These are phyloP conservation scores for Trichoderma orchidacearum DNA, from an alignment of 495 filamentous ascomycete species.

Conservation along the genomic window DNA sequence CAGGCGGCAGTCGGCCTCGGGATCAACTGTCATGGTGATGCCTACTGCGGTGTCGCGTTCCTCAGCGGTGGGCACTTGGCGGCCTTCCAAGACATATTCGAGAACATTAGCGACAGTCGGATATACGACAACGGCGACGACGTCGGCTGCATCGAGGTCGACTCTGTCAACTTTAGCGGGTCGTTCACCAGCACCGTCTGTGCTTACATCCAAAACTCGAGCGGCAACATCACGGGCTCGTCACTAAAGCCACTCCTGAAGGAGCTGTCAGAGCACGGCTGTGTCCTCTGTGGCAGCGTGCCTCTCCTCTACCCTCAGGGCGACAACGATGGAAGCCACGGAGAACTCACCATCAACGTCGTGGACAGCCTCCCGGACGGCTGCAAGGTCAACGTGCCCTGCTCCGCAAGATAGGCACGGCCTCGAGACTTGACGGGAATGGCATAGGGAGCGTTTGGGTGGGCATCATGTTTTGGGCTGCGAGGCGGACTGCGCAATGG, in stretches of 20 bases:
- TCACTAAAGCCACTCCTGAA: background rate
- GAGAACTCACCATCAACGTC: background rate
- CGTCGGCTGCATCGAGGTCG: background rate
- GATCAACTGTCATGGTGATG: background rate
- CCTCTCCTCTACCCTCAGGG: background rate
- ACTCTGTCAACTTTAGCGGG: background rate
- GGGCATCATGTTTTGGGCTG: background rate
- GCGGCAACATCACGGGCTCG: background rate
- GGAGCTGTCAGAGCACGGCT: background rate
- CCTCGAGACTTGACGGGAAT: background rate
- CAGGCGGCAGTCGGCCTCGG: background rate
- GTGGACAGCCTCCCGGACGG: background rate
- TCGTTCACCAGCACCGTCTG: background rate
- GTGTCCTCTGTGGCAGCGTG: background rate
- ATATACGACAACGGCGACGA: background rate
- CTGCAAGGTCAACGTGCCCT: background rate
- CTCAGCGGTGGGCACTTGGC: background rate
- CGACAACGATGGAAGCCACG: background rate
- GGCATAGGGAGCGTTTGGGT: too few relatives aligned
- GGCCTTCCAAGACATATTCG: background rate
- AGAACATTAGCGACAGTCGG: background rate
- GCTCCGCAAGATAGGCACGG: background rate
- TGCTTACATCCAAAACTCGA: background rate
- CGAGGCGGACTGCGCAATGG: too few relatives aligned
- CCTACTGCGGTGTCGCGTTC: background rate